A percentile compares a stretch with the other conserved stretches of the same genome.
Conservation (phyloP, 257 asterid genomes). For the Ehretia macrophylla region DNA sequence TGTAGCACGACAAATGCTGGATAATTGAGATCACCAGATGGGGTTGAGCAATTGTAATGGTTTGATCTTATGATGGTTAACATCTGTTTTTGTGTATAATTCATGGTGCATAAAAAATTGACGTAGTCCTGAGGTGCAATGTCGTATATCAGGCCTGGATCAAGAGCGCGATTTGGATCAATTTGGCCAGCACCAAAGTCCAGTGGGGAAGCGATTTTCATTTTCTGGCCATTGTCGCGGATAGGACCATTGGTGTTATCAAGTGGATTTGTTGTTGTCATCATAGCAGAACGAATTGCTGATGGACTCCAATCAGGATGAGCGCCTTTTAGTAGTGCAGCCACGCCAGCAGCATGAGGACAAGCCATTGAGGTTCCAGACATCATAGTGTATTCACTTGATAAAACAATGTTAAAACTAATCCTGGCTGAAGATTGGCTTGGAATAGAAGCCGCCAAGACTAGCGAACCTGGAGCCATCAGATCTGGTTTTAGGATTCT, state of each 20-base stretch:
- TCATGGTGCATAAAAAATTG: constrained; percentile 42
- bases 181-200: constrained; percentile 52
- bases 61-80: constrained; percentile 25
- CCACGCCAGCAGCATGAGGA: constrained; percentile 47
- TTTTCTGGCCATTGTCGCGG: constrained; percentile 18
- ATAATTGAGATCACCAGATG: constrained; percentile 42
- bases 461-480: constrained; percentile 48
- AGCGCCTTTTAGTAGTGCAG: constrained; percentile 40
- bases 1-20: constrained; percentile 44
- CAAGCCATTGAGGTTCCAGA: constrained; percentile 62
- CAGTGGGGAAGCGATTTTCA: constrained; percentile 30
- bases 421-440: constrained; percentile 3
- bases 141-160: constrained; percentile 55
- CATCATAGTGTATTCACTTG: constrained; percentile 28
- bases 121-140: constrained; percentile 38
- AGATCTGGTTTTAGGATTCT: constrained; percentile 57
- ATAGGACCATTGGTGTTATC: constrained; percentile 36
- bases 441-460: constrained; percentile 41
- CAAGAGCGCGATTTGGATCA: constrained; percentile 46
- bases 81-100: constrained; percentile 35
- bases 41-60: constrained; percentile 33
- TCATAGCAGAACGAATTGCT: constrained; percentile 50
- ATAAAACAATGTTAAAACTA: constrained; percentile 18
- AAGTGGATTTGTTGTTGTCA: constrained; percentile 35
- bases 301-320: constrained; percentile 55